Evolutionary conservation across 371 early-diverging fungal species (phyloP).

Genomic region (Actinomucor elegans): DNA sequence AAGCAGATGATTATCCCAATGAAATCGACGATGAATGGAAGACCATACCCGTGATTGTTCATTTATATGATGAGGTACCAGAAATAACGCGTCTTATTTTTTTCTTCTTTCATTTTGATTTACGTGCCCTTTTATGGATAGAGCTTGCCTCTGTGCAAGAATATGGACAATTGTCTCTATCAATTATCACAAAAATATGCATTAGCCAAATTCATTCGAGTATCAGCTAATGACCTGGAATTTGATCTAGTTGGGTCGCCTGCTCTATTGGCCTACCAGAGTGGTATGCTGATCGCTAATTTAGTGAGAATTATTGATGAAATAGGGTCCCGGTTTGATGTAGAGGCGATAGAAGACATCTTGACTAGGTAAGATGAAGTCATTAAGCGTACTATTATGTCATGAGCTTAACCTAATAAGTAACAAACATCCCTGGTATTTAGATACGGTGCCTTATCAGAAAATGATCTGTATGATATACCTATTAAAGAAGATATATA

Average conservation of each 20-base stretch:
- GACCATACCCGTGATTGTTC: constrained; percentile 46
- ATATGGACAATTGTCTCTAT: constrained; percentile 34
- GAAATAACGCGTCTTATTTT: not conserved
- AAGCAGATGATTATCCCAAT: constrained; percentile 39
- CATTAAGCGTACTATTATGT: constrained; percentile 14
- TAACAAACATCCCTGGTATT: not conserved
- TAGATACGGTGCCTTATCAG: constrained; percentile 37
- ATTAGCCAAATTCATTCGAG: constrained; percentile 49
- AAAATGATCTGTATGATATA: constrained; percentile 37
- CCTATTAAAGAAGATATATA: constrained; percentile 5
- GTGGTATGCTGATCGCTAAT: constrained; percentile 50
- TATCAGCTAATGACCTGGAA: constrained; percentile 46
- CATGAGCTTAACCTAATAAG: constrained; percentile 3
- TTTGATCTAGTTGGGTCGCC: constrained; percentile 58
- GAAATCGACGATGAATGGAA: constrained; percentile 50
- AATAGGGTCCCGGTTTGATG: constrained; percentile 34
- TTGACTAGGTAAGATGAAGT: constrained; percentile 41
- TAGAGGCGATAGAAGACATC: constrained; percentile 40
- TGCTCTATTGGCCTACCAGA: constrained; percentile 51
- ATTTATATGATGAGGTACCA: constrained; percentile 51
- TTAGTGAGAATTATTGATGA: constrained; percentile 49
- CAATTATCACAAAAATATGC: constrained; percentile 46
- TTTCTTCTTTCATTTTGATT: no score
- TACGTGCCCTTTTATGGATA: no score
- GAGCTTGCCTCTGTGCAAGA: constrained; percentile 35